These are phyloP conservation scores for Lichtheimia ornata DNA, from an alignment of 371 early-diverging fungal genomes.

Conservation along the genomic window DNA sequence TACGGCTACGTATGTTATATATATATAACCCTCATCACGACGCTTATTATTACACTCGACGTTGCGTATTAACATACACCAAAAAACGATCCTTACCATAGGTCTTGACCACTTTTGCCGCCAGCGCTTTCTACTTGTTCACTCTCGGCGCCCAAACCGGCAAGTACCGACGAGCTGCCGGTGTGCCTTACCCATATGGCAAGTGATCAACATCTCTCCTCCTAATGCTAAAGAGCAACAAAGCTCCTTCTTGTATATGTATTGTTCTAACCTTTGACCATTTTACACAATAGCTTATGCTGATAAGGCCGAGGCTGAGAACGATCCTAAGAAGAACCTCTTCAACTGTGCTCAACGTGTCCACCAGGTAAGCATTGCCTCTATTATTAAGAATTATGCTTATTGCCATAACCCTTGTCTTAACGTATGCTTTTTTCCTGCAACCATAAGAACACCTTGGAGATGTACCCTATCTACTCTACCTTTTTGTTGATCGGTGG, in stretches of 20 bases:
- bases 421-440: background rate
- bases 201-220: conserved; percentile 7
- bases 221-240: background rate
- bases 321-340: conserved; percentile 53
- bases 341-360: conserved; percentile 75
- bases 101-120: conserved; percentile 46
- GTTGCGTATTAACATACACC: background rate
- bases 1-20: conserved; percentile 61
- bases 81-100: conserved; percentile 6
- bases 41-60: background rate
- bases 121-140: conserved; percentile 43
- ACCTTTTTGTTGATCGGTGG: conserved; percentile 46
- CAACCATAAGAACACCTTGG: conserved; percentile 29
- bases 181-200: conserved; percentile 65
- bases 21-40: background rate
- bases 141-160: conserved; percentile 57
- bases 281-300: conserved; percentile 48
- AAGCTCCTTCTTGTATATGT: background rate
- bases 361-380: conserved; percentile 46
- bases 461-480: conserved; percentile 35
- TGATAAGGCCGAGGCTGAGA: conserved; percentile 55
- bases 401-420: background rate
- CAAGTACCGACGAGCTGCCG: conserved; percentile 57
- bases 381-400: background rate
- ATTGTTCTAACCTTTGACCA: background rate